Percentiles rank a stretch among this genome's conserved stretches.
Evolutionary conservation across 495 filamentous ascomycete species (phyloP).

Genomic region (Aspergillus steynii): DNA sequence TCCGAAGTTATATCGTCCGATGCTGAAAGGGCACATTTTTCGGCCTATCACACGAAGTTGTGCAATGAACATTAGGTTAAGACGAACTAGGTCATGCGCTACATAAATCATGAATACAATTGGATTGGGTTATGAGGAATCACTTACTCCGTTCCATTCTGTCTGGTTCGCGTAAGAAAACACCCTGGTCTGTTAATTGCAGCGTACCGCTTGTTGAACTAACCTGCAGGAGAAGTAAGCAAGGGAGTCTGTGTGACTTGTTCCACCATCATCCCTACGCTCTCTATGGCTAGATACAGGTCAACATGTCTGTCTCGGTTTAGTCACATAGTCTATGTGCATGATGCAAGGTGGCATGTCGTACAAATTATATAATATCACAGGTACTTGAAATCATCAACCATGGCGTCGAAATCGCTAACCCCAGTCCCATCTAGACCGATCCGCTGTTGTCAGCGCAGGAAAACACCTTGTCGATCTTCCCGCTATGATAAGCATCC

Average conservation of each 20-base stretch:
- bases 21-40: background rate
- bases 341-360: background rate
- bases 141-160: background rate
- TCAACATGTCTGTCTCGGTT: background rate
- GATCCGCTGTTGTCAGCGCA: constrained; percentile 43
- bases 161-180: background rate
- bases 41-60: background rate
- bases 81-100: background rate
- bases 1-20: background rate
- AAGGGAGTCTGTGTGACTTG: background rate
- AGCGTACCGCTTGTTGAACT: background rate
- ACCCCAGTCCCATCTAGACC: constrained; percentile 2
- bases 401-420: background rate
- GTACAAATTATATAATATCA: background rate
- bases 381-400: background rate
- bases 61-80: background rate
- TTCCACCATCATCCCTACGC: background rate
- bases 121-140: background rate
- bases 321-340: background rate
- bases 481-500: constrained; percentile 36
- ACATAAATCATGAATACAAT: background rate
- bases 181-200: background rate
- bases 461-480: constrained; percentile 39
- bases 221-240: background rate
- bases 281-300: background rate